Conservation (phyloP, 163 green algal genomes). For the Scenedesmus sp. region DNA sequence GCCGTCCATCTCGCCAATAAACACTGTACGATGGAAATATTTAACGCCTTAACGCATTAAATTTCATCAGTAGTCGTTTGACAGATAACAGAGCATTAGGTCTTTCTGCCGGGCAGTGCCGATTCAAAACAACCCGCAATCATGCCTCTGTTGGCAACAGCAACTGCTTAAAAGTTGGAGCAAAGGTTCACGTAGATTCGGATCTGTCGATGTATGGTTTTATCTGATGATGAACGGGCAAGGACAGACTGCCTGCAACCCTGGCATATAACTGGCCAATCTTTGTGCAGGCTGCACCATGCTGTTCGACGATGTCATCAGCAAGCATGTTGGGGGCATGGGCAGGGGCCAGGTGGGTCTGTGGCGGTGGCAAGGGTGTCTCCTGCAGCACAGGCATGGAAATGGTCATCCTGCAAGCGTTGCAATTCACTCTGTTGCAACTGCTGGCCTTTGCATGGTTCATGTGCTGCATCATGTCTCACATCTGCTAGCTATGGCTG, state of each 20-base stretch:
- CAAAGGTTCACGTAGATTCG: background rate
- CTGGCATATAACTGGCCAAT: background rate
- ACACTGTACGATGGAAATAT: background rate
- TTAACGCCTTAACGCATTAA: no score
- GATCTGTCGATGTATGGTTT: background rate
- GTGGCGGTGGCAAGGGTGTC: background rate
- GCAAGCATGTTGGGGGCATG: constrained; percentile 32
- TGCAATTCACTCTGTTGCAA: no score
- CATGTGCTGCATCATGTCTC: no score
- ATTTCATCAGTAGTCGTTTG: background rate
- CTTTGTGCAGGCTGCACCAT: background rate
- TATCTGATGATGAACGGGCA: background rate
- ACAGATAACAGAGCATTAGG: background rate
- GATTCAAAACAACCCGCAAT: no score
- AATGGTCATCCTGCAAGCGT: no score
- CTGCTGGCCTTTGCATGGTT: no score
- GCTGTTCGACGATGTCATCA: constrained; percentile 33
- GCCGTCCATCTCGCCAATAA: no score
- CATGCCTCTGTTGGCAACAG: background rate
- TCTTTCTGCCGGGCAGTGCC: background rate
- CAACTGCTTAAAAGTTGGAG: background rate
- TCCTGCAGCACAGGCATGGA: background rate
- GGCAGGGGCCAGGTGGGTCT: constrained; percentile 18
- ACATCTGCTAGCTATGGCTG: no score
- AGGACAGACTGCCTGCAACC: background rate